A percentile compares a stretch with the other conserved stretches of the same genome.
Evolutionary conservation across 768 basidiomycete genomes (phyloP).

Genomic region (Pleurotus cornucopiae): DNA sequence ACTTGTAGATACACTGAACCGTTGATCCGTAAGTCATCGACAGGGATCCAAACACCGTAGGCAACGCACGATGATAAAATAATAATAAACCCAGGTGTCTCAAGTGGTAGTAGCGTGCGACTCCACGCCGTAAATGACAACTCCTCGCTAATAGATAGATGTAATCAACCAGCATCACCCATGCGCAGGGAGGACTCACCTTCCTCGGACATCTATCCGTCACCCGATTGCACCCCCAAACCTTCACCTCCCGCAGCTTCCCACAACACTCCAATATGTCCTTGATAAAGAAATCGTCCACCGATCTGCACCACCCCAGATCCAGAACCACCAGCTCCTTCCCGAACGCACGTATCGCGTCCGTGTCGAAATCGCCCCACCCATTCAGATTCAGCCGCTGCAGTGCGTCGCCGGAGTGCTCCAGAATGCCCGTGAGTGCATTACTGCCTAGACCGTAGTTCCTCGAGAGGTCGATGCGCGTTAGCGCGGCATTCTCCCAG

Average conservation of each 20-base stretch:
- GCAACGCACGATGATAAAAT: too few relatives aligned
- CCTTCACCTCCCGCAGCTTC: constrained; percentile 40
- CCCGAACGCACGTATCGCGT: constrained; percentile 27
- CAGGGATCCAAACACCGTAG: too few relatives aligned
- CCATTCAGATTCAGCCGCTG: constrained; percentile 70
- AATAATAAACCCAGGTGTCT: too few relatives aligned
- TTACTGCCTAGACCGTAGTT: constrained; percentile 48
- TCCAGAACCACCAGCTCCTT: constrained; percentile 57
- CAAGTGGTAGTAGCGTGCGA: too few relatives aligned
- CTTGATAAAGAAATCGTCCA: constrained; percentile 82
- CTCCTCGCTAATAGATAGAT: too few relatives aligned
- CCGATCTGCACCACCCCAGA: constrained; percentile 78
- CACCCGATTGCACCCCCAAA: constrained; percentile 53
- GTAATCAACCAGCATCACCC: too few relatives aligned
- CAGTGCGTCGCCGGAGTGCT: constrained; percentile 60
- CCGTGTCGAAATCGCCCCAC: constrained; percentile 58
- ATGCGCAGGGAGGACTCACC: constrained; percentile 20
- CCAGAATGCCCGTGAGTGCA: constrained; percentile 60
- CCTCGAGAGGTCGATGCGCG: constrained; percentile 55
- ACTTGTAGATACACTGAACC: too few relatives aligned
- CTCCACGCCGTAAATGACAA: too few relatives aligned
- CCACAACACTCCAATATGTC: constrained; percentile 50
- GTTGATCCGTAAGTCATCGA: too few relatives aligned
- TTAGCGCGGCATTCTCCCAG: constrained; percentile 53
- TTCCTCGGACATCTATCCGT: constrained; percentile 34